Percentiles rank a stretch among this genome's conserved stretches.
Conservation (phyloP, 192 early-diverging fungal genomes). For the Backusella parvicylindrica region DNA sequence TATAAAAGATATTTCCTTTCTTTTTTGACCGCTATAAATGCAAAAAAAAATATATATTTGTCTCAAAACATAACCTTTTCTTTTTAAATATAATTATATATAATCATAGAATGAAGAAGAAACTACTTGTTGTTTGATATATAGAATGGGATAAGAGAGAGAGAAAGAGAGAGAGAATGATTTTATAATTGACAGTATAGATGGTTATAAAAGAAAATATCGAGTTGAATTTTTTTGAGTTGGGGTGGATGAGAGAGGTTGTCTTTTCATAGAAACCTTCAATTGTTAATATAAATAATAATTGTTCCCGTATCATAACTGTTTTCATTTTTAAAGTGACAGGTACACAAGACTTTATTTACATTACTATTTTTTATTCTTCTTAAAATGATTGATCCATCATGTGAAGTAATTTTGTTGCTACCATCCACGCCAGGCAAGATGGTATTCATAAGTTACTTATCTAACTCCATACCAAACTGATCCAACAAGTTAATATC, state of each 20-base stretch:
- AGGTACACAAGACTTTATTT: too few species aligned
- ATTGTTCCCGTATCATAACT: too few species aligned
- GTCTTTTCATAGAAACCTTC: too few species aligned
- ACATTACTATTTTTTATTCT: conserved; percentile 48
- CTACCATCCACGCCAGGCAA: conserved; percentile 74
- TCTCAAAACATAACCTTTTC: not conserved
- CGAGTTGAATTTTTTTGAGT: too few species aligned
- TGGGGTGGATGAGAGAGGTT: too few species aligned
- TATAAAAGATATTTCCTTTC: not conserved
- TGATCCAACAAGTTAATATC: conserved; percentile 97
- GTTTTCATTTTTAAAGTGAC: too few species aligned
- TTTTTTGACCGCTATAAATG: not conserved
- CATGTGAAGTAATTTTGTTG: conserved; percentile 78
- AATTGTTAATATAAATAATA: too few species aligned
- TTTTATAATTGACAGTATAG: too few species aligned
- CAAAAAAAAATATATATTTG: conserved; percentile 4
- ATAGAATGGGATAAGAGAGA: too few species aligned
- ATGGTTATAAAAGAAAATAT: too few species aligned
- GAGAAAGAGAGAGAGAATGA: too few species aligned
- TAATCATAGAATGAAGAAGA: not conserved
- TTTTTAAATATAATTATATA: not conserved
- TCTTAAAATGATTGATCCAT: conserved; percentile 93
- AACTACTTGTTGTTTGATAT: not conserved
- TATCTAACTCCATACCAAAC: conserved; percentile 95
- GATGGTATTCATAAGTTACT: conserved; percentile 96